Base-by-base conservation (phyloP, 352 stramenopile species). In the Globisporangium okanoganense region DNA sequence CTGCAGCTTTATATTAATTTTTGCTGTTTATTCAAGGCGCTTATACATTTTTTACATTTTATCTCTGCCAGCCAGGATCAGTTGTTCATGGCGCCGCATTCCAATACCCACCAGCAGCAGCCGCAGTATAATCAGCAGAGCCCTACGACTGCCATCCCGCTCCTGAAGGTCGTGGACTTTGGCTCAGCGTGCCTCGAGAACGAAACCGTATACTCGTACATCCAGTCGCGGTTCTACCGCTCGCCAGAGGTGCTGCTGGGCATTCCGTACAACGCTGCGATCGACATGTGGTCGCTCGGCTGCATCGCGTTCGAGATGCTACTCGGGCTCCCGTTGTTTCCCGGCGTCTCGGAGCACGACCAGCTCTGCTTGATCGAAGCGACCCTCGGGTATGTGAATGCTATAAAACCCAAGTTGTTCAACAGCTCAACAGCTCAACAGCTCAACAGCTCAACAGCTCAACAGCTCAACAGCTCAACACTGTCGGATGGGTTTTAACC, bases 121-220 rank as follows among this genome's bases (percentile, higher is more conserved):
- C 48, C 18, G 25, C 24, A 31, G 38, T 20, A n/a, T 9, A 48
- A 44, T 24, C 49, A 33, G 2, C 24, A 14, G 18, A 61, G 10
- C 61, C 47, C 45, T 18, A 16, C 33, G 16, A 25, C 49, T 6
- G 54, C 55, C 25, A 71, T 51, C 6, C 69, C 69, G 14, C 56
- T 70, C 24, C 55, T 82, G 24, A 99, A 99, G 64, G 78, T 99
- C 22, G 98, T 99, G 65, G 97, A 99, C 77, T 99, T 99, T 87
- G 97, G 96, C 36, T 97, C 81, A 14, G 96, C 53, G 78, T 82
- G 38, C 77, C 92, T 73, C 86, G 95, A 77, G 49, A 86, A 95
- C 54, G 63, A 71, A 55, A 73, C 77, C 10, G 90, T 97, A 73
- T 97, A 98, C 72, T 94, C 89, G n/a, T 98, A 98, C 71, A 98